Evolutionary conservation across 495 filamentous ascomycete genomes (phyloP), one percentile per base, ranked within the genome.

Genomic region (Penicillium psychrofluorescens): DNA sequence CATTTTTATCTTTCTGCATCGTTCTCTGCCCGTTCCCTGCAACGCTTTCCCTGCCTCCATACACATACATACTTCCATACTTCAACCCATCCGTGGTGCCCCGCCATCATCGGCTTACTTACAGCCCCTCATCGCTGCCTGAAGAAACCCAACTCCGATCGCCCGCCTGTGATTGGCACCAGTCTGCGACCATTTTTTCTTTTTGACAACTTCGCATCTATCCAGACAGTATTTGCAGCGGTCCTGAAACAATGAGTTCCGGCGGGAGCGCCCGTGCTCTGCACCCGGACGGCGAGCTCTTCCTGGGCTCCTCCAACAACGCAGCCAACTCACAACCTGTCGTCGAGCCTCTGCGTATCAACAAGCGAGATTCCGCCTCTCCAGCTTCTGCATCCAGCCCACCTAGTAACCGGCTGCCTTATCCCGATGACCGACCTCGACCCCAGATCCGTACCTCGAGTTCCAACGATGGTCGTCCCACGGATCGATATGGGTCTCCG

Each of bases 311-410:
- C 6, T 38, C 58, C 7, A 77, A 72, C 29, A 62, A 66, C 13
- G 66, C 66, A 41, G 69, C 70, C 16, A 77, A 82, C 40, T 81
- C 83, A 42, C 84, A 2, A 22, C 22, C 88, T 34, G 84, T 83
- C 2, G 77, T 96, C 46, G 88, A 85, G 44, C 90, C 90, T 27
- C 66, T 96, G 60, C 79, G 88, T 50, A 95, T 96, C 56, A 82
- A 80, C 70, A 95, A 95, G 62, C 58, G 73, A 67, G 65, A 72
- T 38, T 66, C 73, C 11, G 58, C 71, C 38, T 56, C 56, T 46
- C 59, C 67, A 66, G 60, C 71, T 46, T 51, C 53, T 11, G 45
- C 47, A 13, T 48, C 51, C 11, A 58, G 44, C 27, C 53, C 52
- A 41, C 48, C 67, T 61, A 45, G 64, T 42, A 50, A 50, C 15